Conservation (phyloP, 2,329 filamentous ascomycete genomes). For the Fusarium sp. region DNA sequence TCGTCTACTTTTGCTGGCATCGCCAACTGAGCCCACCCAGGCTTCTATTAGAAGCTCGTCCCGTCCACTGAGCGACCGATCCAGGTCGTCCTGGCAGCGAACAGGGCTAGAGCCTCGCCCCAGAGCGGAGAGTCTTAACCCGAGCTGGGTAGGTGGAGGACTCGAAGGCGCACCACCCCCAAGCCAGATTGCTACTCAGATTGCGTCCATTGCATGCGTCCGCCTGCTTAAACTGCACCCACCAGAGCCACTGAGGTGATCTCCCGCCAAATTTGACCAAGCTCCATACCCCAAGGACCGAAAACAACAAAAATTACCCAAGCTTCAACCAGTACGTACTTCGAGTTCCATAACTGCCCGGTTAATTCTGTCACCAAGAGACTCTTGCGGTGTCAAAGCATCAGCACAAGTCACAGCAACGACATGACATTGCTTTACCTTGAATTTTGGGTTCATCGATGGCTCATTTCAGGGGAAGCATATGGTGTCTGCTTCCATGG, state of each 20-base stretch:
- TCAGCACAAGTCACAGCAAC: not conserved
- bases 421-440: not conserved
- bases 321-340: not conserved
- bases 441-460: not conserved
- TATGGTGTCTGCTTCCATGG: slow-evolving; percentile 7
- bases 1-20: slow-evolving; percentile 25
- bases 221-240: slow-evolving; percentile 30
- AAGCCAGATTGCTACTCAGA: slow-evolving; percentile 37
- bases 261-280: slow-evolving; percentile 38
- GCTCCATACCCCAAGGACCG: slow-evolving; percentile 11
- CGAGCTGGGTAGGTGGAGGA: slow-evolving; percentile 38
- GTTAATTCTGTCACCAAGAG: not conserved
- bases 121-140: slow-evolving; percentile 39
- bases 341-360: not conserved
- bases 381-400: not conserved
- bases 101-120: slow-evolving; percentile 39
- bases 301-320: not conserved
- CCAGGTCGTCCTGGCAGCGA: slow-evolving; percentile 36
- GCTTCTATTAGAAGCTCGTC: slow-evolving; percentile 36
- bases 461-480: slow-evolving; percentile 19
- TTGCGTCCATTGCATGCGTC: slow-evolving; percentile 34
- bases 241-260: slow-evolving; percentile 40
- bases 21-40: slow-evolving; percentile 30
- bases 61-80: slow-evolving; percentile 30
- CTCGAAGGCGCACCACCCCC: slow-evolving; percentile 38